Conservation (phyloP, 2,329 filamentous ascomycete species). For the Epicoccum sorghinum region DNA sequence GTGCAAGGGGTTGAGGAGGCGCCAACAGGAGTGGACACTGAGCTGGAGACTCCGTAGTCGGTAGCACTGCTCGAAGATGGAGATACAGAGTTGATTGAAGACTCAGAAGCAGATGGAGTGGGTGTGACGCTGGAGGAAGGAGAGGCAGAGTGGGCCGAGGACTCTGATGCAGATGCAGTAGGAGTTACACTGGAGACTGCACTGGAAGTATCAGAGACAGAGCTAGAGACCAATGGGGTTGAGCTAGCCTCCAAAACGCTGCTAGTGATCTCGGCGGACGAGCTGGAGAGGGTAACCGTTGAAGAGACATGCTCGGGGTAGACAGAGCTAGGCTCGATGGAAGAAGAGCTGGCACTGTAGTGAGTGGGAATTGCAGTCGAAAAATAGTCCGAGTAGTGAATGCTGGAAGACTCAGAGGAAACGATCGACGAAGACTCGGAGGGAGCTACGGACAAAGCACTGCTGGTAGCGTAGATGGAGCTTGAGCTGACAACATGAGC, state of each 20-base stretch:
- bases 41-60: constrained; percentile 8
- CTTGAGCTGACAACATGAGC: background rate
- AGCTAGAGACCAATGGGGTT: background rate
- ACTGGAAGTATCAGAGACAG: background rate
- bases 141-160: background rate
- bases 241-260: constrained; percentile 9
- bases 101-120: constrained; percentile 4
- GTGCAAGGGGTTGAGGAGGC: constrained; percentile 14
- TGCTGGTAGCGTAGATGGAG: constrained; percentile 5
- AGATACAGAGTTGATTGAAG: constrained; percentile 3
- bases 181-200: too few relatives aligned
- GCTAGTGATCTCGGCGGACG: constrained; percentile 6
- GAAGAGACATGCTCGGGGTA: background rate
- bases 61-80: constrained; percentile 7
- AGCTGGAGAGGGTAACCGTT: background rate
- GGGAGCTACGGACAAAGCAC: background rate
- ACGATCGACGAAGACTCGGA: background rate
- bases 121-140: constrained; percentile 2
- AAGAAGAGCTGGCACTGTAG: constrained; percentile 12
- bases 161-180: too few relatives aligned
- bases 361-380: constrained; percentile 8
- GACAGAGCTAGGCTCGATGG: constrained; percentile 6
- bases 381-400: constrained; percentile 13
- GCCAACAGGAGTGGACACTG: background rate
- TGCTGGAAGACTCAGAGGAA: constrained; percentile 8